phyloP scores from a whole-genome alignment of 2,329 filamentous ascomycete species.

The Calonectria hawksworthii region DNA sequence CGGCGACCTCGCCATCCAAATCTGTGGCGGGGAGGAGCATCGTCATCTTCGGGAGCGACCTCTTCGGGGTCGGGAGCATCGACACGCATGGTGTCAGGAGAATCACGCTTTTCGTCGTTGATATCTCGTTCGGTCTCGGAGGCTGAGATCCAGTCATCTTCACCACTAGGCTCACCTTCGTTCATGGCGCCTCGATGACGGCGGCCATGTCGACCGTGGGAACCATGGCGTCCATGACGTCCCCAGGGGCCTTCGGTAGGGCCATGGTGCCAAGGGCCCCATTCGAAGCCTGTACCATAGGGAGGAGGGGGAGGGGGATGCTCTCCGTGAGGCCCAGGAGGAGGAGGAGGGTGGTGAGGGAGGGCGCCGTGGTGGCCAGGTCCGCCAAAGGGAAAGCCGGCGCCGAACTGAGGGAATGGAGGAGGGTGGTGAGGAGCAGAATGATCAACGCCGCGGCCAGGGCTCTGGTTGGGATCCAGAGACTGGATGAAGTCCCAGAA shows the following conservation, averaged over 20 bases:
- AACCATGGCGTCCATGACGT: constrained; percentile 35
- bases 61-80: constrained; percentile 51
- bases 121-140: constrained; percentile 41
- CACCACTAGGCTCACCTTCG: constrained; percentile 37
- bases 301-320: constrained; percentile 38
- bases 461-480: constrained; percentile 47
- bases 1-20: constrained; percentile 40
- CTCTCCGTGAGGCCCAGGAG: constrained; percentile 29
- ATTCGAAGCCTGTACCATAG: constrained; percentile 42
- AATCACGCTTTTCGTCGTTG: constrained; percentile 51
- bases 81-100: constrained; percentile 51
- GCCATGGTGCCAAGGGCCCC: constrained; percentile 43
- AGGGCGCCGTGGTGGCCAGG: constrained; percentile 29
- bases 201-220: constrained; percentile 38
- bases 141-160: constrained; percentile 28
- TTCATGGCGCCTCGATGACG: constrained; percentile 41
- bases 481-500: constrained; percentile 55
- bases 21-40: constrained; percentile 38
- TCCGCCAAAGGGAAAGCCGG: constrained; percentile 53
- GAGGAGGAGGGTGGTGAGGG: constrained; percentile 8
- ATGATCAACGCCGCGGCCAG: constrained; percentile 57
- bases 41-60: constrained; percentile 48
- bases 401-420: constrained; percentile 42
- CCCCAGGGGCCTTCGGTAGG: constrained; percentile 43
- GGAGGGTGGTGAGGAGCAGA: constrained; percentile 44